Percentiles rank a stretch among this genome's conserved stretches.
These are phyloP conservation scores for Kockiozyma suomiensis DNA, from an alignment of 805 yeast genomes.

Conservation along the genomic window DNA sequence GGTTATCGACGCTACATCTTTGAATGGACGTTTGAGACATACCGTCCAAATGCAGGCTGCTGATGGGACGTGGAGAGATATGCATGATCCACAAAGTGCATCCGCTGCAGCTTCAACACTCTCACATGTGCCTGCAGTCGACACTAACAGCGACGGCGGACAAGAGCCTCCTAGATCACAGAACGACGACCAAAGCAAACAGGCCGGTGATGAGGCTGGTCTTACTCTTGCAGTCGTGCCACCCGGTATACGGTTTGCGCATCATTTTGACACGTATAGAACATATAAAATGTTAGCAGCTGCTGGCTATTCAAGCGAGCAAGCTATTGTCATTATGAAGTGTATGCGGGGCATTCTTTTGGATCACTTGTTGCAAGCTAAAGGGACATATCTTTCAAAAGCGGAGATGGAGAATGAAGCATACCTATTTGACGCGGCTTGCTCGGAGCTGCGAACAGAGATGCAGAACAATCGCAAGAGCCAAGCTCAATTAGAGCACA, in stretches of 20 bases:
- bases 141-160: neutral
- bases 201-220: slow-evolving; percentile 7
- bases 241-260: slow-evolving; percentile 23
- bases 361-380: slow-evolving; percentile 41
- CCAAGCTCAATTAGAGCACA: slow-evolving; percentile 66
- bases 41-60: slow-evolving; percentile 16
- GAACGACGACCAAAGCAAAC: neutral
- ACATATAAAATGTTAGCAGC: slow-evolving; percentile 56
- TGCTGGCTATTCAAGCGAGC: slow-evolving; percentile 63
- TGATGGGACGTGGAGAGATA: slow-evolving; percentile 18
- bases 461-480: slow-evolving; percentile 70
- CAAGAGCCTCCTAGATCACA: neutral
- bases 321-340: slow-evolving; percentile 61
- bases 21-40: neutral
- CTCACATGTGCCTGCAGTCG: neutral
- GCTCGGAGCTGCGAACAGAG: slow-evolving; percentile 80
- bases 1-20: neutral
- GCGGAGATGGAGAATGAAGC: slow-evolving; percentile 84
- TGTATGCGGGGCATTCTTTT: slow-evolving; percentile 46
- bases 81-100: slow-evolving; percentile 1
- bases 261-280: slow-evolving; percentile 62
- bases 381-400: slow-evolving; percentile 45
- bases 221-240: slow-evolving; percentile 10
- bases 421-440: slow-evolving; percentile 89
- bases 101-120: neutral